Conservation (phyloP, 805 yeast species). For the Monosporozyma unispora region DNA sequence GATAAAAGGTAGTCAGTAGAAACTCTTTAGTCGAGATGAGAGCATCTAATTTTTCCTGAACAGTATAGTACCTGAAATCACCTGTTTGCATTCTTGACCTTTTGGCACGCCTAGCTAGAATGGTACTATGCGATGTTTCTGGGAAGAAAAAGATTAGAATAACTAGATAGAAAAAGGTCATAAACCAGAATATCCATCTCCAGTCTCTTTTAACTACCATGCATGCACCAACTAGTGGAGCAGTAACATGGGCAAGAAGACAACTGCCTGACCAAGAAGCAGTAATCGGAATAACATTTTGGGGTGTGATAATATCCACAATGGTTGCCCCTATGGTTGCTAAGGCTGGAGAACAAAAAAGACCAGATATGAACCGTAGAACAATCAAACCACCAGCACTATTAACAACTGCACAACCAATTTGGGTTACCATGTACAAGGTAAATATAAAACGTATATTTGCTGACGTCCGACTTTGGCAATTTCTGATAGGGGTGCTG, state of each 20-base stretch:
- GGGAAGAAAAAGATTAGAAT: conserved; percentile 36
- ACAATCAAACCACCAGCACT: conserved; percentile 43
- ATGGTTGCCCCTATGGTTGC: conserved; percentile 51
- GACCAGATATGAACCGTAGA: conserved; percentile 44
- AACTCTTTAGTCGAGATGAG: conserved; percentile 13
- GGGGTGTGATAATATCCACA: conserved; percentile 34
- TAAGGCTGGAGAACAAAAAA: conserved; percentile 46
- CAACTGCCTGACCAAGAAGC: conserved; percentile 47
- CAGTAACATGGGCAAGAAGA: conserved; percentile 44
- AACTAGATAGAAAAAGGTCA: conserved; percentile 31
- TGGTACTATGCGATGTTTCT: conserved; percentile 39
- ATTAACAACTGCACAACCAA: conserved; percentile 43
- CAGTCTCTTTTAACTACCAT: conserved; percentile 35
- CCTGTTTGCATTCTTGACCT: conserved; percentile 43
- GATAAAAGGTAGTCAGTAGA: conserved; percentile 32
- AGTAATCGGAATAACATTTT: conserved; percentile 29
- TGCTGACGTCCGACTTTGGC: conserved; percentile 44
- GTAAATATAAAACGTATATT: conserved; percentile 40
- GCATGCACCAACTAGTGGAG: conserved; percentile 36
- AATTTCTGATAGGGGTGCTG: conserved; percentile 51
- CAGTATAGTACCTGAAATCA: conserved; percentile 34
- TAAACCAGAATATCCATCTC: conserved; percentile 49
- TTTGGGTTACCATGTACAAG: conserved; percentile 41
- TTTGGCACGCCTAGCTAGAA: conserved; percentile 36
- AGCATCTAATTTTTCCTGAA: conserved; percentile 31